Conservation (phyloP, 2,329 filamentous ascomycete species). For the Karstenula rhodostoma region DNA sequence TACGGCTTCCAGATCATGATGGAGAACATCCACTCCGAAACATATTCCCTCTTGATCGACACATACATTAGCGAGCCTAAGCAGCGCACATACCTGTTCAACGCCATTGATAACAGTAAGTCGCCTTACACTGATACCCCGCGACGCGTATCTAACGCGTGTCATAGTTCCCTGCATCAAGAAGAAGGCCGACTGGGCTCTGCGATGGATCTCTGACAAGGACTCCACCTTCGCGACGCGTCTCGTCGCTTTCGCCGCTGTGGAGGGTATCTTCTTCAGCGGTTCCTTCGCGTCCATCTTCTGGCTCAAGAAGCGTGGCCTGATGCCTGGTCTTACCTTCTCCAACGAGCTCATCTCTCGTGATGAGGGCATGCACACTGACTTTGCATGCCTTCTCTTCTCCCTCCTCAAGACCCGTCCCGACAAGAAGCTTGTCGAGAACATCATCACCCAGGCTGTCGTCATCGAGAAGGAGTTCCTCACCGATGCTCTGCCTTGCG, state of each 20-base stretch:
- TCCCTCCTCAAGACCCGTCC: constrained; percentile 96
- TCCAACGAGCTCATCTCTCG: constrained; percentile 99
- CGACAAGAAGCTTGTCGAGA: constrained; percentile 78
- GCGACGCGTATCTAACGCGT: constrained; percentile 38
- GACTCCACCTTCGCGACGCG: constrained; percentile 95
- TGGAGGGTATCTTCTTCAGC: constrained; percentile 99
- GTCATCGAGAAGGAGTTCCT: constrained; percentile 97
- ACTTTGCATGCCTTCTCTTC: constrained; percentile 97
- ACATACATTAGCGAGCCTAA: constrained; percentile 98
- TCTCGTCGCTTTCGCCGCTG: constrained; percentile 94
- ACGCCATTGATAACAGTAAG: constrained; percentile 96
- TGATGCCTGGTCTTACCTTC: constrained; percentile 98
- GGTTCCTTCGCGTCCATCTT: constrained; percentile 99
- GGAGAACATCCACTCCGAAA: constrained; percentile 99
- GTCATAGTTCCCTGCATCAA: constrained; percentile 86
- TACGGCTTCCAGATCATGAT: constrained; percentile 99
- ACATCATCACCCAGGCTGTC: constrained; percentile 94
- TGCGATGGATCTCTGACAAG: constrained; percentile 92
- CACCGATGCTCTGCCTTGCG: constrained; percentile 91
- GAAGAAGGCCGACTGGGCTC: constrained; percentile 98
- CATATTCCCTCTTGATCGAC: constrained; percentile 98
- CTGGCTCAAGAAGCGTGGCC: constrained; percentile 99
- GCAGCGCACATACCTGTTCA: constrained; percentile 94
- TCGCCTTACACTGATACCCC: constrained; percentile 23
- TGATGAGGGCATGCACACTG: constrained; percentile 98